Percentiles rank a stretch among this genome's conserved stretches.
Conservation (phyloP, 768 basidiomycete genomes). For the Royoungia palumana region DNA sequence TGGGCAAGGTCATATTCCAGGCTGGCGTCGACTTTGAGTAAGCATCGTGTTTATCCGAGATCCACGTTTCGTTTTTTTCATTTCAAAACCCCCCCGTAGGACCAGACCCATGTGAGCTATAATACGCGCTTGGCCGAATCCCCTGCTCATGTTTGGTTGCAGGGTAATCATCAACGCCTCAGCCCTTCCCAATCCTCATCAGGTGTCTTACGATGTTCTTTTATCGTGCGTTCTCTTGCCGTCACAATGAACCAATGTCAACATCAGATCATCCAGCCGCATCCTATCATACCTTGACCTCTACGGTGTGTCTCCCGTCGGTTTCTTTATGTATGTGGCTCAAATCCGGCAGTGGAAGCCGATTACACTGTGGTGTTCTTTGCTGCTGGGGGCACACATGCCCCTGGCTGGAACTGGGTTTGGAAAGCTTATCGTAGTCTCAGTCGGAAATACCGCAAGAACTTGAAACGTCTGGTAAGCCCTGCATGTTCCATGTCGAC, state of each 20-base stretch:
- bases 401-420: constrained; percentile 85
- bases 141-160: constrained; percentile 8
- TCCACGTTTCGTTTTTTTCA: constrained; percentile 13
- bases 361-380: constrained; percentile 89
- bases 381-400: constrained; percentile 70
- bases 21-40: constrained; percentile 90
- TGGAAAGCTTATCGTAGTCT: constrained; percentile 86
- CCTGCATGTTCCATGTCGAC: not conserved
- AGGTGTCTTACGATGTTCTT: constrained; percentile 74
- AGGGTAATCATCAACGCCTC: constrained; percentile 85
- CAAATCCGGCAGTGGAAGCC: constrained; percentile 62
- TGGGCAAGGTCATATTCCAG: constrained; percentile 76
- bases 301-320: constrained; percentile 52
- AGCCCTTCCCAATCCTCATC: constrained; percentile 74
- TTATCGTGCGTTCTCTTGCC: constrained; percentile 51
- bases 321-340: not conserved
- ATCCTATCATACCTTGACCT: constrained; percentile 78
- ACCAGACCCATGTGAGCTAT: constrained; percentile 78
- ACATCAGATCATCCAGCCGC: constrained; percentile 42
- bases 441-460: constrained; percentile 83
- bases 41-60: constrained; percentile 27
- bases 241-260: constrained; percentile 3
- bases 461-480: constrained; percentile 76
- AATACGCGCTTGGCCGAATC: not conserved
- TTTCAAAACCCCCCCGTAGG: constrained; percentile 36